Conservation (phyloP, 129 eudicot genomes). For the Smallanthus sonchifolius region DNA sequence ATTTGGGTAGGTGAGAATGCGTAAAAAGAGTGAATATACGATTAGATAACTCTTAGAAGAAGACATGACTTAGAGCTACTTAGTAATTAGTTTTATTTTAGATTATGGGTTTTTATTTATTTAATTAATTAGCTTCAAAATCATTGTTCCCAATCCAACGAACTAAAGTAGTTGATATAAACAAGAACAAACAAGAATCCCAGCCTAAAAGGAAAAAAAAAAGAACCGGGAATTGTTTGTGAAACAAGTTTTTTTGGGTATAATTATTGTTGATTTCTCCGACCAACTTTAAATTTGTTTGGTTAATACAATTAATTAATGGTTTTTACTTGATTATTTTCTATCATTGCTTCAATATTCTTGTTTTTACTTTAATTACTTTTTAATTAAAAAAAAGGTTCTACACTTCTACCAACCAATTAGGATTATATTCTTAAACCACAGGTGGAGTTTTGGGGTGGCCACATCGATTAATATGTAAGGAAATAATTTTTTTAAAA, state of each 20-base stretch:
- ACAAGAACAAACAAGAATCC: constrained; percentile 22
- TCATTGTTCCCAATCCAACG: constrained; percentile 27
- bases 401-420: constrained; percentile 4
- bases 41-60: no score
- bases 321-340: background rate
- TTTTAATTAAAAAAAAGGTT: background rate
- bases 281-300: constrained; percentile 20
- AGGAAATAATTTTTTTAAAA: no score
- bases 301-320: background rate
- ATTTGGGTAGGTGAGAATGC: no score
- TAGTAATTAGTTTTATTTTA: no score
- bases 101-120: no score
- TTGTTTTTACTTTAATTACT: background rate
- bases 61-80: no score
- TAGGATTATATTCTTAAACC: constrained; percentile 1
- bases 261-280: constrained; percentile 14
- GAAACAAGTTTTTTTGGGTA: background rate
- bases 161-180: constrained; percentile 10
- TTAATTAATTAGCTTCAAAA: background rate
- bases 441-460: background rate
- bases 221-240: background rate
- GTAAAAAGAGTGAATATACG: no score
- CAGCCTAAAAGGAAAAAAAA: constrained; percentile 27
- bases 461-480: background rate
- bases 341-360: constrained; percentile 23